A percentile compares a stretch with the other conserved stretches of the same genome.
Evolutionary conservation across 2,329 filamentous ascomycete genomes (phyloP).

Genomic region (Venturia asperata): DNA sequence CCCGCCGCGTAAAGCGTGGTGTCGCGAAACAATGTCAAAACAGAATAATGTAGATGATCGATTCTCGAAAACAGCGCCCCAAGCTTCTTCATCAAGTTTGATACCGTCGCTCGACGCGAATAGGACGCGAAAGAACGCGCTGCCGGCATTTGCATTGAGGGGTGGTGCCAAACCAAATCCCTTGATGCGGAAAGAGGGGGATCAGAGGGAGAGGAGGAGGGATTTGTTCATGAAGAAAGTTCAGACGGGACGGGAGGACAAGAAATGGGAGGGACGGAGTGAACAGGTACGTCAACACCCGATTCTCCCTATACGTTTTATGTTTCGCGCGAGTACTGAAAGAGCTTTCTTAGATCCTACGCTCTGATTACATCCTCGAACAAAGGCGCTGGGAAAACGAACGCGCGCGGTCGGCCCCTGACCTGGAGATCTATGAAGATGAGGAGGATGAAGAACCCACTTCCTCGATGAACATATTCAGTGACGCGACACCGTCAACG

Average conservation of each 20-base stretch:
- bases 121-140: conserved; percentile 14
- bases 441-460: conserved; percentile 22
- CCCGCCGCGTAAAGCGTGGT: conserved; percentile 26
- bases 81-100: not conserved
- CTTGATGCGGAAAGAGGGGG: conserved; percentile 43
- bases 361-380: conserved; percentile 39
- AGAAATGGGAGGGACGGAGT: conserved; percentile 38
- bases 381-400: conserved; percentile 41
- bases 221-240: conserved; percentile 61
- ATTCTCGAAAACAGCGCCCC: conserved; percentile 17
- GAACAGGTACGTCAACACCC: conserved; percentile 38
- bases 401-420: conserved; percentile 36
- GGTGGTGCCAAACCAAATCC: conserved; percentile 54
- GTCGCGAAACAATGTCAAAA: conserved; percentile 21
- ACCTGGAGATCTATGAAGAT: conserved; percentile 24
- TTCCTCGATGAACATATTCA: not conserved
- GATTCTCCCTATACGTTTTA: too few relatives aligned
- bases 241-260: conserved; percentile 38
- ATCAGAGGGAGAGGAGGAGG: conserved; percentile 56
- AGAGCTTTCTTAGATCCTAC: conserved; percentile 37
- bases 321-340: not conserved
- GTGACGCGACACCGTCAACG: not conserved
- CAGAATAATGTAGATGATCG: conserved; percentile 16
- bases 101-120: not conserved
- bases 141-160: conserved; percentile 43